phyloP scores from a whole-genome alignment of 805 yeast genomes.

The Komagataella pastoris region DNA sequence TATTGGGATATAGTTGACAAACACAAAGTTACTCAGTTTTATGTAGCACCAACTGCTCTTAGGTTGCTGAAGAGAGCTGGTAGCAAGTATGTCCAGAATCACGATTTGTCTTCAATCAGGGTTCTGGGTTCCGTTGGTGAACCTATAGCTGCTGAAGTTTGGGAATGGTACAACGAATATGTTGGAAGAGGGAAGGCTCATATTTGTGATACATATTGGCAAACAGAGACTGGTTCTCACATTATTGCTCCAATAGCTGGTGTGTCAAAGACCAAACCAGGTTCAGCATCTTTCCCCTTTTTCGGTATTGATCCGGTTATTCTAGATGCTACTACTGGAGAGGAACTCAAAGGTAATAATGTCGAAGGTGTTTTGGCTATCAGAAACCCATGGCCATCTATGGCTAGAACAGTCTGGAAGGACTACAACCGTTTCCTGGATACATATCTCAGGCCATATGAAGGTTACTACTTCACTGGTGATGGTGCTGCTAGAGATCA shows the following conservation, averaged over 20 bases:
- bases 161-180: constrained; percentile 75
- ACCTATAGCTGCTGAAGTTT: constrained; percentile 74
- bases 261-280: constrained; percentile 72
- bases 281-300: constrained; percentile 76
- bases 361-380: constrained; percentile 76
- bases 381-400: constrained; percentile 70
- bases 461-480: constrained; percentile 75
- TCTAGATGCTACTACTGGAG: constrained; percentile 64
- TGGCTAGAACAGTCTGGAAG: constrained; percentile 73
- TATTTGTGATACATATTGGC: constrained; percentile 81
- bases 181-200: constrained; percentile 62
- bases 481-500: constrained; percentile 83
- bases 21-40: constrained; percentile 64
- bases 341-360: constrained; percentile 51
- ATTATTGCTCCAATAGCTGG: constrained; percentile 67
- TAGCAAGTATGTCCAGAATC: constrained; percentile 42
- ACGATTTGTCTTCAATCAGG: constrained; percentile 52
- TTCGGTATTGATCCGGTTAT: constrained; percentile 68
- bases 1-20: constrained; percentile 68
- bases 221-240: constrained; percentile 79
- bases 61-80: constrained; percentile 70
- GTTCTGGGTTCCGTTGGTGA: constrained; percentile 77
- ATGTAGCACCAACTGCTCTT: constrained; percentile 77
- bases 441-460: constrained; percentile 73
- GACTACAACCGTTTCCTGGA: constrained; percentile 66